Base-by-base conservation (phyloP, 1,284 basidiomycete genomes). In the Afroboletus lepidellus region DNA sequence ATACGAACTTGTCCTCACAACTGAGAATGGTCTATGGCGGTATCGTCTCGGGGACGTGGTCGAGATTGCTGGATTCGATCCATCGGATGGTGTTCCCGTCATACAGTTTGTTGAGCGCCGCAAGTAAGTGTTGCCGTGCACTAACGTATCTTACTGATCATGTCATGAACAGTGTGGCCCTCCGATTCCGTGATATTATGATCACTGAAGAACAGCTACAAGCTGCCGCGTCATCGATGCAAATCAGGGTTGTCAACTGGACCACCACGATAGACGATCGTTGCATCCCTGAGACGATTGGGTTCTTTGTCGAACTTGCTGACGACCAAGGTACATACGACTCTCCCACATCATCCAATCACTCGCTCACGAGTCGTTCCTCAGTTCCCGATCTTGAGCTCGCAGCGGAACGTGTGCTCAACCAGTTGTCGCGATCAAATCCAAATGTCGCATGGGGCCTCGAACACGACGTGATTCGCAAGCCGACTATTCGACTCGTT, bases 1-100 rank as follows among this genome's bases (percentile, higher is more conserved):
- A 20, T 66, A 66, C 9, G 62, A 64, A 38, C 5, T 58, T 11
- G 55, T 66, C 11, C 5, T 60, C 9, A 60, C 61, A 0, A 60
- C 59, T 1, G 20, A 20, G 12, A 41, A 61, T 1, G 61, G 61
- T 11, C n/a, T 64, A 20, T 64, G 63, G 63, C n/a, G n/a, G n/a
- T n/a, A n/a, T n/a, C n/a, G n/a, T n/a, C n/a, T n/a, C n/a, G n/a
- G n/a, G n/a, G n/a, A 55, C 61, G 8, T 65, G 15, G 8, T 13
- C 9, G 32, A 33, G 32, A 65, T 57, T 2, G 51, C 32, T 33
- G 32, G 32, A 13, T 33, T 33, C 15, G 32, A 33, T 16, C 32
- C 6, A 13, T 11, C 8, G 15, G 32, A 33, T 13, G 32, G 32
- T 13, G 32, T 12, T 16, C 32, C 33, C 16, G 13, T 34, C 16